Percentiles rank a stretch among this genome's conserved stretches.
Conservation (phyloP, 2,329 filamentous ascomycete genomes). For the Eutypa lata region DNA sequence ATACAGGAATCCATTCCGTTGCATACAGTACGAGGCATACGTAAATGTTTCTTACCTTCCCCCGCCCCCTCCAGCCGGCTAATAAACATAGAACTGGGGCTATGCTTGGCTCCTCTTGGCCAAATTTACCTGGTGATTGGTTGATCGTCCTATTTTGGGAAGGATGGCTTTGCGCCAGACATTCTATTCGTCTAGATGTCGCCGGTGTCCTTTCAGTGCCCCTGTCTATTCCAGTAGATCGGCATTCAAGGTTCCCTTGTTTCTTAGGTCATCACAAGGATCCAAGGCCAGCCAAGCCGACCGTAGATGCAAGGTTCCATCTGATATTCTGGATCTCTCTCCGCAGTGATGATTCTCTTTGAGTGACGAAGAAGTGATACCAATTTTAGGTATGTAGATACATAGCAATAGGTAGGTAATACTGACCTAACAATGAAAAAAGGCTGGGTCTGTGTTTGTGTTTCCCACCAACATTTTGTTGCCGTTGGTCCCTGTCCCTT, state of each 20-base stretch:
- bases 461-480: not conserved
- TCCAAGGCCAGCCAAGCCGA: not conserved
- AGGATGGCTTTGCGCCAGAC: not conserved
- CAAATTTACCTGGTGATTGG: not conserved
- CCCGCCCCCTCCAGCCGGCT: not conserved
- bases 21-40: too few relatives aligned
- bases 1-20: too few relatives aligned
- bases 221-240: not conserved
- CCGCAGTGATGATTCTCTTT: too few relatives aligned
- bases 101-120: not conserved
- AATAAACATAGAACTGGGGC: slow-evolving; percentile 6
- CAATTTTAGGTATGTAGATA: not conserved
- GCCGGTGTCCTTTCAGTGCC: not conserved
- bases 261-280: not conserved
- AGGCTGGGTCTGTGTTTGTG: not conserved
- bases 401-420: too few relatives aligned
- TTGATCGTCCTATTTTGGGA: not conserved
- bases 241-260: not conserved
- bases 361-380: not conserved
- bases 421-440: too few relatives aligned
- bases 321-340: not conserved
- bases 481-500: not conserved
- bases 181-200: not conserved
- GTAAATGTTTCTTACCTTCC: not conserved
- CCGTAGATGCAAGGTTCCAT: not conserved